phyloP scores from a whole-genome alignment of 768 basidiomycete species.

The Austroboletus eburneus region DNA sequence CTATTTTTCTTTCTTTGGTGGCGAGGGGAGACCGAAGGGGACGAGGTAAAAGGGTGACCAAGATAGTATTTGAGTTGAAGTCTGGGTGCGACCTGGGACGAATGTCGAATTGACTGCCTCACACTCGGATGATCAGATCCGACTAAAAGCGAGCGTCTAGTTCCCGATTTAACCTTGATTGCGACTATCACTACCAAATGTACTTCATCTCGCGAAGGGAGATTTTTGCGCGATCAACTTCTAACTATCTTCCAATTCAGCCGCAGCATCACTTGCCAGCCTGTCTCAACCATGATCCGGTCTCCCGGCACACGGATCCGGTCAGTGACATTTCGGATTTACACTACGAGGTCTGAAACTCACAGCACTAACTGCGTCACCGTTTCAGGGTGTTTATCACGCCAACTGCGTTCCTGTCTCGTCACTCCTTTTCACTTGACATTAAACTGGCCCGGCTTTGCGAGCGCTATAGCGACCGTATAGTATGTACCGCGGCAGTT shows the following conservation, averaged over 20 bases:
- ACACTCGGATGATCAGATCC: not conserved
- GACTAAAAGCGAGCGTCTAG: not conserved
- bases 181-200: constrained; percentile 3
- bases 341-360: constrained; percentile 13
- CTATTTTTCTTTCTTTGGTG: constrained; percentile 2
- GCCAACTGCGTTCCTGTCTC: constrained; percentile 18
- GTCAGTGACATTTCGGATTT: constrained; percentile 12
- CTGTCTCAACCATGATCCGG: constrained; percentile 17
- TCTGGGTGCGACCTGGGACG: constrained; percentile 7
- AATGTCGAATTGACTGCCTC: not conserved
- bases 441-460: not conserved
- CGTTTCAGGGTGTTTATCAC: constrained; percentile 19
- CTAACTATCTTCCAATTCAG: constrained; percentile 1
- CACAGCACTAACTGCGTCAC: constrained; percentile 7
- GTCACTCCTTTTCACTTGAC: constrained; percentile 3
- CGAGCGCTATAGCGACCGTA: constrained; percentile 2
- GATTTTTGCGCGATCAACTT: not conserved
- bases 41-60: constrained; percentile 1
- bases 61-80: not conserved
- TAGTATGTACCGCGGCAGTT: constrained; percentile 1
- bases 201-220: constrained; percentile 20
- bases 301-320: constrained; percentile 8
- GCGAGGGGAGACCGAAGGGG: not conserved
- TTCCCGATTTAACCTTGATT: constrained; percentile 10
- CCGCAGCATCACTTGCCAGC: constrained; percentile 12